These are phyloP conservation scores for Urostyla sp. DNA, from an alignment of 73 alveolate species.

Conservation along the genomic window DNA sequence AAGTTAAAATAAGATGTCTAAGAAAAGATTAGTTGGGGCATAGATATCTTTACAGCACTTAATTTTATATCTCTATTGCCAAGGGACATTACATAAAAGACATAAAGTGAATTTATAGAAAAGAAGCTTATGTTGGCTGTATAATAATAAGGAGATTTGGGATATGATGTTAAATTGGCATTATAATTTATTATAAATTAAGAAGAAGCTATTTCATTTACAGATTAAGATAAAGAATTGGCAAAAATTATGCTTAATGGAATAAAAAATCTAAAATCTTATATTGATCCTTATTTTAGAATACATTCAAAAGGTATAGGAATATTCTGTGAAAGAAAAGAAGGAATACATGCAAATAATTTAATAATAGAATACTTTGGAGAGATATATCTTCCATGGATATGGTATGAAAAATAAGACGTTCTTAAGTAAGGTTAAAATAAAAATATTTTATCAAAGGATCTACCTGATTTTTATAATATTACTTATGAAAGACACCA, in stretches of 20 bases:
- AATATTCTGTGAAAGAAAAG: conserved; percentile 86
- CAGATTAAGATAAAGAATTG: conserved; percentile 73
- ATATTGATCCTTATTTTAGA: conserved; percentile 80
- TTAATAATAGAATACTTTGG: conserved; percentile 96
- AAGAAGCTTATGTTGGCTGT: conserved; percentile 84
- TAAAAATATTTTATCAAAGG: conserved; percentile 81
- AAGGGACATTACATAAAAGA: conserved; percentile 73
- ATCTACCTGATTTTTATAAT: conserved; percentile 97
- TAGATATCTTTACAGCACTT: conserved; percentile 92
- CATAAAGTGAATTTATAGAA: conserved; percentile 83
- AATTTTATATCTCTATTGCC: conserved; percentile 88
- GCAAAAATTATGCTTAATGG: conserved; percentile 83
- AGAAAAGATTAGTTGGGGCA: conserved; percentile 97
- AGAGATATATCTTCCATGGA: conserved; percentile 95
- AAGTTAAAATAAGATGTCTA: conserved; percentile 80
- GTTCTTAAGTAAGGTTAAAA: conserved; percentile 91
- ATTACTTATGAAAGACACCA: conserved; percentile 96
- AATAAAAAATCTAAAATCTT: conserved; percentile 66
- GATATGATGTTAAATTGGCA: conserved; percentile 87
- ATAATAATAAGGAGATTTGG: conserved; percentile 76
- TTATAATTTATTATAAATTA: conserved; percentile 77
- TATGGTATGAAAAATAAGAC: conserved; percentile 98
- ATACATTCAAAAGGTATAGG: conserved; percentile 98
- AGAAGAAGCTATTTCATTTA: conserved; percentile 62
- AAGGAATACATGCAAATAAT: conserved; percentile 93